Conservation (phyloP, 345 rosid species). For the Euphorbia tirucalli region DNA sequence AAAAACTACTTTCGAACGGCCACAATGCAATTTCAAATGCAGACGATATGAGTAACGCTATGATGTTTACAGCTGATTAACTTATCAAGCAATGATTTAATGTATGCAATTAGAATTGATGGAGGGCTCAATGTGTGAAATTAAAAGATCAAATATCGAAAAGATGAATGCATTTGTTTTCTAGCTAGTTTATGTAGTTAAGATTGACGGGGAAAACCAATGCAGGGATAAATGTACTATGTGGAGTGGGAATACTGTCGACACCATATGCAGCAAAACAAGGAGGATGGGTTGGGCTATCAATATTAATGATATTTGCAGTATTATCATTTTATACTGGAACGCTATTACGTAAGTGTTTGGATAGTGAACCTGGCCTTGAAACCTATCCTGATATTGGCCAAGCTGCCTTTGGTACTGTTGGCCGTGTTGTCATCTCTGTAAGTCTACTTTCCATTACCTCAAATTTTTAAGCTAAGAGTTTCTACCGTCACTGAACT, state of each 20-base stretch:
- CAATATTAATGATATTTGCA: constrained; percentile 58
- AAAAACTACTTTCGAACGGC: too few species aligned
- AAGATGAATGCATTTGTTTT: too few species aligned
- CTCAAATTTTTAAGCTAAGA: too few species aligned
- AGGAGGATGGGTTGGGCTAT: constrained; percentile 88
- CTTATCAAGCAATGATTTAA: too few species aligned
- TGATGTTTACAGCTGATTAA: too few species aligned
- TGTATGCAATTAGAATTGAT: too few species aligned
- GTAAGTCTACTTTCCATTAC: constrained; percentile 43
- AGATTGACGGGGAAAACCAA: neutral
- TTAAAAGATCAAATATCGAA: too few species aligned
- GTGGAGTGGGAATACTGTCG: constrained; percentile 95
- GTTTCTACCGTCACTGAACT: too few species aligned
- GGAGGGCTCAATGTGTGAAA: too few species aligned
- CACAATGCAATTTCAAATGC: too few species aligned
- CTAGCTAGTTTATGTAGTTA: too few species aligned
- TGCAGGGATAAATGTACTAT: constrained; percentile 83
- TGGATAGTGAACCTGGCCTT: constrained; percentile 81
- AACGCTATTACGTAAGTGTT: constrained; percentile 68
- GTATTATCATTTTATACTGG: constrained; percentile 88
- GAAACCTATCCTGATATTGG: constrained; percentile 96
- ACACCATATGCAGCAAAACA: constrained; percentile 87
- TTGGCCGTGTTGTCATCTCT: constrained; percentile 68
- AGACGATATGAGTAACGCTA: too few species aligned
- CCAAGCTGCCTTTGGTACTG: constrained; percentile 81